Percentiles rank a stretch among this genome's conserved stretches.
phyloP scores from a whole-genome alignment of 2,329 filamentous ascomycete species.

The Didymella segeticola region DNA sequence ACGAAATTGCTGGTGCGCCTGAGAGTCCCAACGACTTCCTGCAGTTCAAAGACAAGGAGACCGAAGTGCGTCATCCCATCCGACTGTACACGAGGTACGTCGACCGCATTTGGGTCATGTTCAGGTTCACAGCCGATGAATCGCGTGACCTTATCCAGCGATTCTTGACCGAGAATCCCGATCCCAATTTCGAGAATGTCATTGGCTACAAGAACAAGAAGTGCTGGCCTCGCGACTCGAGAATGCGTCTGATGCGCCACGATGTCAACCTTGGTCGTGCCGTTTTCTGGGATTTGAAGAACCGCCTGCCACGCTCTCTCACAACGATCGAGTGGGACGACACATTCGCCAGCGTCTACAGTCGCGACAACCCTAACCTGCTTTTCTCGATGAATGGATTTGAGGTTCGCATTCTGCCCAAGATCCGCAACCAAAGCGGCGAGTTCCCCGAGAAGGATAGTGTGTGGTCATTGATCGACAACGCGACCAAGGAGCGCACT shows the following conservation, averaged over 20 bases:
- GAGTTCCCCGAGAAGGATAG: constrained; percentile 98
- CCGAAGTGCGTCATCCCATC: constrained; percentile 92
- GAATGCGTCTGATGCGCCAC: constrained; percentile 98
- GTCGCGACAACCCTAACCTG: constrained; percentile 94
- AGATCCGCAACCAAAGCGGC: constrained; percentile 92
- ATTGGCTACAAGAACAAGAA: constrained; percentile 99
- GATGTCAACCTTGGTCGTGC: constrained; percentile 97
- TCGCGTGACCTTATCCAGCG: constrained; percentile 95
- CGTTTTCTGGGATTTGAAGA: constrained; percentile 99
- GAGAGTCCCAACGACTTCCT: constrained; percentile 96
- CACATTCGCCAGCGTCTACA: constrained; percentile 97
- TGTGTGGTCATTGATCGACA: constrained; percentile 97
- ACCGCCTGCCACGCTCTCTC: constrained; percentile 88
- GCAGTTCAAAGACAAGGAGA: constrained; percentile 92
- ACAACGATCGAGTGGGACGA: constrained; percentile 99
- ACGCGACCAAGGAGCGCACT: constrained; percentile 94
- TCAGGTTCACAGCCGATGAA: constrained; percentile 91
- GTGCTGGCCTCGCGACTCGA: constrained; percentile 96
- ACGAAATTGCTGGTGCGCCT: constrained; percentile 93
- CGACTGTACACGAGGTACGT: constrained; percentile 98
- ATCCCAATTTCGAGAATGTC: constrained; percentile 98
- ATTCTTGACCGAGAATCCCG: constrained; percentile 96
- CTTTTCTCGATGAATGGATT: constrained; percentile 98
- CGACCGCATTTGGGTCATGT: constrained; percentile 98
- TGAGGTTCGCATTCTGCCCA: constrained; percentile 93